Conservation (phyloP, 2,329 filamentous ascomycete species). For the Scortechinia acanthostroma region DNA sequence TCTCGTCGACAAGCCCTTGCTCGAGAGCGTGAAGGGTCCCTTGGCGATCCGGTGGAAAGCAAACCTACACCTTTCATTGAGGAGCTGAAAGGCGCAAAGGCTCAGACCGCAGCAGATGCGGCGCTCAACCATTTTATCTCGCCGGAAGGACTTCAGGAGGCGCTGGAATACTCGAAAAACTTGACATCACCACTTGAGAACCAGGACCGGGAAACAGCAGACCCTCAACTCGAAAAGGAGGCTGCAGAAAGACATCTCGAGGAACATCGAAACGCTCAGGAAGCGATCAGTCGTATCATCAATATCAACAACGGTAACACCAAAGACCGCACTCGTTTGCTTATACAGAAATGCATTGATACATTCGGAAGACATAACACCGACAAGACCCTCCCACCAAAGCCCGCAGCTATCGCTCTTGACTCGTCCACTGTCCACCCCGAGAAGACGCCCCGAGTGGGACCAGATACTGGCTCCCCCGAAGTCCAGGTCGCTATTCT, state of each 20-base stretch:
- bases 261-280: constrained; percentile 49
- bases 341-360: constrained; percentile 77
- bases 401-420: constrained; percentile 35
- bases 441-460: constrained; percentile 46
- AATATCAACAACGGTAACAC: constrained; percentile 70
- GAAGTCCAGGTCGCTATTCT: constrained; percentile 97
- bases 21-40: constrained; percentile 50
- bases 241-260: constrained; percentile 16
- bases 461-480: constrained; percentile 85
- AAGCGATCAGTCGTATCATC: constrained; percentile 75
- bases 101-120: constrained; percentile 36
- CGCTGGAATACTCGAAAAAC: constrained; percentile 60
- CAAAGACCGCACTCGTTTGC: constrained; percentile 73
- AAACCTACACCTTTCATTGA: constrained; percentile 74
- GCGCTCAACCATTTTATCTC: constrained; percentile 73
- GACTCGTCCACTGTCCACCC: constrained; percentile 25
- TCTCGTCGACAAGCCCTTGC: constrained; percentile 66
- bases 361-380: constrained; percentile 88
- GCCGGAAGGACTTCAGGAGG: constrained; percentile 56
- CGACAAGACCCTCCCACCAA: constrained; percentile 61
- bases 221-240: constrained; percentile 27
- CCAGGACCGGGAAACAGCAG: constrained; percentile 21
- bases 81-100: constrained; percentile 27
- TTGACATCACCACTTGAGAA: constrained; percentile 51
- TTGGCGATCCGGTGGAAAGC: constrained; percentile 76